Base-by-base conservation (phyloP, 2,329 filamentous ascomycete species). In the Nemania diffusa region DNA sequence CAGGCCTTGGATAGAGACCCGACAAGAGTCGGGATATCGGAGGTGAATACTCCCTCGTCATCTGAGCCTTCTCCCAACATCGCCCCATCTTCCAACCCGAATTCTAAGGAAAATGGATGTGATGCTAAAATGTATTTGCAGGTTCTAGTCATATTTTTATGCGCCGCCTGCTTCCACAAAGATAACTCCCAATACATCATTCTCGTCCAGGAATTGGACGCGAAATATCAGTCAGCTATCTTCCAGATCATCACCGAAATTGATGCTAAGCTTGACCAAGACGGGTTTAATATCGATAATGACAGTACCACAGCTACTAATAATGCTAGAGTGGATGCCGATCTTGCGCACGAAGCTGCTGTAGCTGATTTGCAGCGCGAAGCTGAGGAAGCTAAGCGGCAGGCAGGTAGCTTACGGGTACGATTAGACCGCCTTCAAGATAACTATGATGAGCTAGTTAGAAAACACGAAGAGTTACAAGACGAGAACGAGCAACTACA, bases 351-450 rank as follows among this genome's bases (percentile, higher is more conserved):
- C 24, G 88, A 90, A 72, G 86, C 87, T 69, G 83, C 86, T 72
- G 82, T 87, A 67, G 83, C 83, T 17, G 79, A 81, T 56, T 78
- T 87, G 40, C 81, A 84, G 56, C 81, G 82, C 62, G 82, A 87
- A 71, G 81, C 85, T 37, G 86, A 88, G 17, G 78, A 80, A 5
- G 80, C 86, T 50, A 86, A 83, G 71, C 89, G 88, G 74, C 83
- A 83, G 46, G 83, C 87, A 62, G 88, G 87, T 50, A 85, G 89
- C 75, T 84, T 88, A 68, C 85, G 86, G 63, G 85, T 87, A 5
- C 84, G 88, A 22, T 80, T 90, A 57, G 88, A 89, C 64, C 83
- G 87, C 73, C 79, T 91, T 20, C 85, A 89, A 71, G 83, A 85
- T 68, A 88, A 84, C 57, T 84, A 92, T 69, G 90, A 93, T 69